Evolutionary conservation across 2,329 filamentous ascomycete species (phyloP).

Genomic region (Cytospora schulzeri): DNA sequence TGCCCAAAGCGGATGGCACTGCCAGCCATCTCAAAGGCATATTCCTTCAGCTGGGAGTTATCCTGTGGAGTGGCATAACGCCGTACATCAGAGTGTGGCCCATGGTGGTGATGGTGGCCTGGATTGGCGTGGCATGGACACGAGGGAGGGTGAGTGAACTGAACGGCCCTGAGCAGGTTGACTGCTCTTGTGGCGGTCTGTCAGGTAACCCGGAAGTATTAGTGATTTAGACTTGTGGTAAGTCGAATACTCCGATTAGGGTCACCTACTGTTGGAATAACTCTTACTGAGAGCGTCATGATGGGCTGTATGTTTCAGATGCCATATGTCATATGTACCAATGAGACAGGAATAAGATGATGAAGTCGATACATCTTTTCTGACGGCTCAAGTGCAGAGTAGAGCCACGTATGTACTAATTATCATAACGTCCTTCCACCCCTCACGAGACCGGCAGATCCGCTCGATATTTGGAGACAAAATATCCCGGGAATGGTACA

Average conservation of each 20-base stretch:
- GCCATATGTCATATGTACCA: background rate
- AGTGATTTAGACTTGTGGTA: background rate
- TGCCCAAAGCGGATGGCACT: slow-evolving; percentile 93
- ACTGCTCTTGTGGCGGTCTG: slow-evolving; percentile 66
- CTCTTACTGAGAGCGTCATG: slow-evolving; percentile 39
- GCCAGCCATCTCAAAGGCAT: slow-evolving; percentile 98
- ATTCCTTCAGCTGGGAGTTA: slow-evolving; percentile 78
- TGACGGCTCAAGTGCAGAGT: background rate
- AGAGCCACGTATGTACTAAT: background rate
- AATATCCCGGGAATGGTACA: background rate
- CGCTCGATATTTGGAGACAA: too few species aligned
- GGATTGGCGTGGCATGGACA: slow-evolving; percentile 95
- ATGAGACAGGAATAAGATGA: background rate
- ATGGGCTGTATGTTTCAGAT: background rate
- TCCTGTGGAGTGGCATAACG: slow-evolving; percentile 77
- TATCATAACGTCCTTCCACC: background rate
- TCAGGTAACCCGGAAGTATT: background rate
- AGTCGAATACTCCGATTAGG: too few species aligned
- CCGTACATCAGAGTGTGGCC: slow-evolving; percentile 35
- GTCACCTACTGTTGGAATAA: slow-evolving; percentile 40
- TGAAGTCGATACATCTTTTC: background rate
- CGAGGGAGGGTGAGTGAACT: slow-evolving; percentile 82
- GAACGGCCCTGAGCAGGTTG: slow-evolving; percentile 82
- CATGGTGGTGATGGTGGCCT: slow-evolving; percentile 66
- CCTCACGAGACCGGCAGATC: background rate